Evolutionary conservation across 768 basidiomycete genomes (phyloP).

Genomic region (Boletus pseudopeckii): DNA sequence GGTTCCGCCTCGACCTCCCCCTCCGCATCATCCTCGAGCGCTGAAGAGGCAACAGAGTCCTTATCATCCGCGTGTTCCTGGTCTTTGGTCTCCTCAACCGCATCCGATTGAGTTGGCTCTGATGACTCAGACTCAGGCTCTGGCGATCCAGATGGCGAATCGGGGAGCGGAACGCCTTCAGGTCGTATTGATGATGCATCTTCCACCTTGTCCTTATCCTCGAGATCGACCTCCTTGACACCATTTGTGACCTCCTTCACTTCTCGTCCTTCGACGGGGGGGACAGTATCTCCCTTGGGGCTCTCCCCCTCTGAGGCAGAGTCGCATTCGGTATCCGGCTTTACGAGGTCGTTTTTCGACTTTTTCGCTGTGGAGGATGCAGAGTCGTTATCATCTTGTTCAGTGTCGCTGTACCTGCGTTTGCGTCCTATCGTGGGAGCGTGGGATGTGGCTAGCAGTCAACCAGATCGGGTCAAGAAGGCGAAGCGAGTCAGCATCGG

Average conservation of each 20-base stretch:
- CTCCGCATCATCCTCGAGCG: conserved; percentile 1
- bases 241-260: conserved; percentile 72
- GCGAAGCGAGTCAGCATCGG: conserved; percentile 10
- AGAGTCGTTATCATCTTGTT: conserved; percentile 36
- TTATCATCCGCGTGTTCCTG: conserved; percentile 12
- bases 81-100: conserved; percentile 7
- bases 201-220: conserved; percentile 32
- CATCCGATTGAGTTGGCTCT: conserved; percentile 2
- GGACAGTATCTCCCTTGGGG: not conserved
- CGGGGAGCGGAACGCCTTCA: conserved; percentile 38
- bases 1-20: conserved; percentile 6
- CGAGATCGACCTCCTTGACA: conserved; percentile 65
- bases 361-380: conserved; percentile 31
- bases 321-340: conserved; percentile 27
- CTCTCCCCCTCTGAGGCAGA: conserved; percentile 20
- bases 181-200: conserved; percentile 19
- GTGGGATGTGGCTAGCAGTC: conserved; percentile 60
- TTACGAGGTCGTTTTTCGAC: conserved; percentile 24
- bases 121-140: conserved; percentile 11
- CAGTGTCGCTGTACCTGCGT: conserved; percentile 54
- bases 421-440: conserved; percentile 68
- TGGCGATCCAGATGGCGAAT: conserved; percentile 32
- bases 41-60: conserved; percentile 27
- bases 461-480: conserved; percentile 7
- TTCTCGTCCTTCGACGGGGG: conserved; percentile 37